Evolutionary conservation across 345 rosid species (phyloP), one percentile per base, ranked within the genome.

Genomic region (Salix caprea): DNA sequence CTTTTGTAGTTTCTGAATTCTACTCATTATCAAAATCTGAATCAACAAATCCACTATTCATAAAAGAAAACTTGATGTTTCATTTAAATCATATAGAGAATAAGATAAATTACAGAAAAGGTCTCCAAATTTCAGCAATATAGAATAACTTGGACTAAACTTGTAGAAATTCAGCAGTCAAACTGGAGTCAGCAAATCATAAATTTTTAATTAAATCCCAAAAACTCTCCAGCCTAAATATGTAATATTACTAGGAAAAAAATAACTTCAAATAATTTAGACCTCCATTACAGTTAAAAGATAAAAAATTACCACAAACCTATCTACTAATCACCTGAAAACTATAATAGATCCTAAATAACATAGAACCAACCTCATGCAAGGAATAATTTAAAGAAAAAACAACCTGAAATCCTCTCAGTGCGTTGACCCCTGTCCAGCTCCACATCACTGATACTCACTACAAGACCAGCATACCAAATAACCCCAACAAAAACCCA

Each of bases 371-470:
- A 39, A 69, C 70, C 34, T 32, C 11, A 62, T 40, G n/a, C 2
- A 77, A 34, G 37, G 6, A 34, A 34, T 34, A 34, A 34, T 5
- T 5, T 34, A 34, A 34, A 34, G 6, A 34, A 34, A 4, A 34
- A 34, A 5, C 6, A 34, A 34, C 37, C 37, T 84, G 98, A 91
- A 80, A 94, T 94, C 82, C 98, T 89, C 84, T 94, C 98, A 10
- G 97, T 90, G 69, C 86, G 94, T 84, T 88, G 97, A 85, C 87
- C 87, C 65, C 91, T 87, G 73, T 88, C 86, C 64, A 88, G 79
- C 80, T 89, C 88, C 73, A 90, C 74, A 75, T 88, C 89, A 77
- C 80, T 85, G 82, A 73, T 76, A 81, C 37, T 34, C 5, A 34
- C 5, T 34, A 34, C 37, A 34, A 34, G 37, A 34, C 37, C 75